phyloP scores from a whole-genome alignment of 2,329 filamentous ascomycete species.

The Exophiala xenobiotica region DNA sequence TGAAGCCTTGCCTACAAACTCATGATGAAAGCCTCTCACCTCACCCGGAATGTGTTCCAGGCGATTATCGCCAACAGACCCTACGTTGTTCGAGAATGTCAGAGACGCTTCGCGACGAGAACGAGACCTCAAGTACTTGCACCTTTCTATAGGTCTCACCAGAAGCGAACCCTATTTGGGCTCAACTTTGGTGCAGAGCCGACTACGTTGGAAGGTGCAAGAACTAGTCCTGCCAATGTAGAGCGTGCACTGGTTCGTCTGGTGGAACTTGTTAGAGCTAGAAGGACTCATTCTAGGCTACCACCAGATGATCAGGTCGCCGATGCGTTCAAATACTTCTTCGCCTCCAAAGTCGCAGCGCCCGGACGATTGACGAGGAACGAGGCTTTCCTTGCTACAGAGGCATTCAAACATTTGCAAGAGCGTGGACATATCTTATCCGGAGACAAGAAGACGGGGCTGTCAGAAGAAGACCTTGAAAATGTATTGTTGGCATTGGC shows the following conservation, averaged over 20 bases:
- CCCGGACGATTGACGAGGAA: conserved; percentile 59
- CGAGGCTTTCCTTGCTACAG: conserved; percentile 62
- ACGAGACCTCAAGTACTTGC: neutral
- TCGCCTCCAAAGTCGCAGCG: conserved; percentile 54
- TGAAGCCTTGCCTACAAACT: neutral
- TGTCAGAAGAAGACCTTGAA: conserved; percentile 42
- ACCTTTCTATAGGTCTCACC: conserved; percentile 6
- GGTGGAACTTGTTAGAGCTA: conserved; percentile 64
- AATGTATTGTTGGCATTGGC: conserved; percentile 42
- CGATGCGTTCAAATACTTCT: conserved; percentile 64
- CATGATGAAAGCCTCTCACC: conserved; percentile 43
- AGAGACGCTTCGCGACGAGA: conserved; percentile 5
- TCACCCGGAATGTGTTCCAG: conserved; percentile 46
- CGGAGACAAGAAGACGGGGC: conserved; percentile 38
- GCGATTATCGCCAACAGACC: conserved; percentile 47
- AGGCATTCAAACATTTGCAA: conserved; percentile 63
- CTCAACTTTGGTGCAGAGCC: conserved; percentile 12
- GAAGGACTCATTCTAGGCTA: conserved; percentile 62
- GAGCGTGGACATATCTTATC: conserved; percentile 32
- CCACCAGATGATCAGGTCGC: conserved; percentile 64
- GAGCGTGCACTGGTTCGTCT: conserved; percentile 41
- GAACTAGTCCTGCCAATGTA: conserved; percentile 23
- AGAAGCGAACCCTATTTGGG: conserved; percentile 26
- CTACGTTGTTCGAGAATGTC: conserved; percentile 30
- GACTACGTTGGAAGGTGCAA: conserved; percentile 21